Percentiles rank a stretch among this genome's conserved stretches.
These are phyloP conservation scores for Marvania coccoides DNA, from an alignment of 139 green algal genomes.

Conservation along the genomic window DNA sequence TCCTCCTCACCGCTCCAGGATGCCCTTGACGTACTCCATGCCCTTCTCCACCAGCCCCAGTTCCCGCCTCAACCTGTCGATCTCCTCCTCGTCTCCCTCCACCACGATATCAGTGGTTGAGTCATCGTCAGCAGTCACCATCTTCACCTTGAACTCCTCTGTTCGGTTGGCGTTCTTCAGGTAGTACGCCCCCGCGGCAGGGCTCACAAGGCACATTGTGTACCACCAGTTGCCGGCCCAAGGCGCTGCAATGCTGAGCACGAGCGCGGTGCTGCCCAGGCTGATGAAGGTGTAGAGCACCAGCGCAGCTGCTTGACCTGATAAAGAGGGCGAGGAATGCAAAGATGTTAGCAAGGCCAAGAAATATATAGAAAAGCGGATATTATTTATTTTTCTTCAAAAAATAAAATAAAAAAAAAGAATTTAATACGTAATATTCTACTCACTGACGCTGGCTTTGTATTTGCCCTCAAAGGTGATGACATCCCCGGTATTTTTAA, in stretches of 20 bases:
- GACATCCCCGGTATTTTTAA: conserved; percentile 77
- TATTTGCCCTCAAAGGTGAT: conserved; percentile 84
- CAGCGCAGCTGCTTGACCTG: conserved; percentile 70
- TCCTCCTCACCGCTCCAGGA: conserved; percentile 53
- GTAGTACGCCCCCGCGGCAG: conserved; percentile 76
- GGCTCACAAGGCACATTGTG: conserved; percentile 55
- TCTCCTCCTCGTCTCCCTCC: conserved; percentile 83
- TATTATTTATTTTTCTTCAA: background rate
- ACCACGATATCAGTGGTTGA: conserved; percentile 75
- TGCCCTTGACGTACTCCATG: conserved; percentile 82
- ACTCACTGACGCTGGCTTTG: conserved; percentile 42
- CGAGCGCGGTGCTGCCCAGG: conserved; percentile 67
- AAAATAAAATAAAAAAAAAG: too few relatives aligned
- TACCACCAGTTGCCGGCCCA: conserved; percentile 73
- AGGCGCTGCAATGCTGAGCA: conserved; percentile 61
- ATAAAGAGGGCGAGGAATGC: background rate
- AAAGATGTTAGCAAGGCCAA: background rate
- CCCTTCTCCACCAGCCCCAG: conserved; percentile 82
- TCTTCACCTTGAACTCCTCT: conserved; percentile 70
- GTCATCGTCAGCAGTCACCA: conserved; percentile 85
- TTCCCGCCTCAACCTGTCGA: conserved; percentile 71
- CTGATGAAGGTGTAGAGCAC: conserved; percentile 76
- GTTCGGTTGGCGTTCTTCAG: conserved; percentile 52
- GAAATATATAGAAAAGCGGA: background rate
- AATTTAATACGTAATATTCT: background rate